Evolutionary conservation across 257 asterid species (phyloP), one percentile per base, ranked within the genome.

Genomic region (Forsythia viridissima): DNA sequence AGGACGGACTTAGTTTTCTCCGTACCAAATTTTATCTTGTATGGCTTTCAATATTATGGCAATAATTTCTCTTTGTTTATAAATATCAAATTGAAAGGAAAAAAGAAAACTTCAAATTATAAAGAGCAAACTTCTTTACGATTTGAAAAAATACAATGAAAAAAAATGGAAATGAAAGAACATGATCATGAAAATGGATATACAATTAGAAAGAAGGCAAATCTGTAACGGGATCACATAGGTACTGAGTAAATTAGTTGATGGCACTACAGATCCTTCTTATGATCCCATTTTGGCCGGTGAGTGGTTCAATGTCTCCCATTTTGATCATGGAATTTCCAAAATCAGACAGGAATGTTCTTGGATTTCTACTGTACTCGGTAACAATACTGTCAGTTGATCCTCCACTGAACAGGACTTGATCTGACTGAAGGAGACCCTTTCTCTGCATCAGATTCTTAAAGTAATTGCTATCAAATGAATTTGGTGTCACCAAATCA

Each of bases 261-360:
- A 80, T 38, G 12, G 79, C 84, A 71, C 70, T 80, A 61, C 86
- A 82, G 20, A 80, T 66, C 41, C 79, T 83, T 63, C 88, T 82
- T 68, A 79, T 82, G 73, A 85, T 76, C 44, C 86, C 86, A 74
- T 74, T 68, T 40, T 43, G 74, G 4, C 86, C 88, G 0, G 84
- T 79, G 38, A 76, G 79, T 4, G 84, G 83, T n/a, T 65, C 73
- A 24, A 77, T 77, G 37, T 82, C 84, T 30, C 80, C 86, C 86
- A 82, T 82, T 73, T 79, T 85, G 37, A 82, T 36, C 86, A 85
- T 82, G 4, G 84, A 80, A 0, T 70, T 57, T 3, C 76, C 88
- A 38, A 81, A 81, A 34, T 78, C 81, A 1, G 71, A 52, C 4
- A 63, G 21, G 42, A 84, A 80, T 1, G 72, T 20, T 6, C 30